phyloP scores from a whole-genome alignment of 2,329 filamentous ascomycete genomes.

The Periconia macrospinosa region DNA sequence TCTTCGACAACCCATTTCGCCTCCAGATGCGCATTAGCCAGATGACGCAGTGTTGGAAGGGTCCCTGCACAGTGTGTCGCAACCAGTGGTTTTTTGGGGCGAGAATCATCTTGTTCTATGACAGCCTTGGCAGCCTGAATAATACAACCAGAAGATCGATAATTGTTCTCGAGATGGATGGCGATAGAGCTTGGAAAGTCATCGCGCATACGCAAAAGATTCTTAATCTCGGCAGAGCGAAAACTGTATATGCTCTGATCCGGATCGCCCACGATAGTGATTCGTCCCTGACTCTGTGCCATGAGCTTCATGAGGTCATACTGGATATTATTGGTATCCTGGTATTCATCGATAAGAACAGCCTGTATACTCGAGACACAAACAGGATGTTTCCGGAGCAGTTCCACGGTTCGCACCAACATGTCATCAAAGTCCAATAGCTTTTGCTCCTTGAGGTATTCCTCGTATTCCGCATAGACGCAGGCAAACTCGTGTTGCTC shows the following conservation, averaged over 20 bases:
- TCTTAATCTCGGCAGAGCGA: constrained; percentile 88
- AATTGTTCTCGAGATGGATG: constrained; percentile 89
- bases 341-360: constrained; percentile 94
- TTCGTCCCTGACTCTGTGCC: constrained; percentile 70
- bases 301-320: constrained; percentile 93
- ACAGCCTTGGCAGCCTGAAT: constrained; percentile 77
- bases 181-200: constrained; percentile 79
- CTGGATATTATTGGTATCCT: constrained; percentile 94
- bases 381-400: constrained; percentile 71
- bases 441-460: constrained; percentile 72
- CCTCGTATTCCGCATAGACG: constrained; percentile 76
- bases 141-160: constrained; percentile 86
- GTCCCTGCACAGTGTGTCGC: constrained; percentile 81
- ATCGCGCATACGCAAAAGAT: constrained; percentile 74
- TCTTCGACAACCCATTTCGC: constrained; percentile 88
- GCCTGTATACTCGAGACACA: constrained; percentile 90
- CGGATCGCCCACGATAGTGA: constrained; percentile 94
- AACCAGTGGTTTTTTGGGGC: constrained; percentile 78
- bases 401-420: constrained; percentile 77
- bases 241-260: constrained; percentile 99
- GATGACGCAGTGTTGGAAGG: constrained; percentile 74
- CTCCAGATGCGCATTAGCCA: constrained; percentile 71
- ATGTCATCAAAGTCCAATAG: constrained; percentile 94
- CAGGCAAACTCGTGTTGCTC: constrained; percentile 68
- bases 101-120: constrained; percentile 83